Conservation (phyloP, 164 flowering plant genomes). For the Saururus chinensis region DNA sequence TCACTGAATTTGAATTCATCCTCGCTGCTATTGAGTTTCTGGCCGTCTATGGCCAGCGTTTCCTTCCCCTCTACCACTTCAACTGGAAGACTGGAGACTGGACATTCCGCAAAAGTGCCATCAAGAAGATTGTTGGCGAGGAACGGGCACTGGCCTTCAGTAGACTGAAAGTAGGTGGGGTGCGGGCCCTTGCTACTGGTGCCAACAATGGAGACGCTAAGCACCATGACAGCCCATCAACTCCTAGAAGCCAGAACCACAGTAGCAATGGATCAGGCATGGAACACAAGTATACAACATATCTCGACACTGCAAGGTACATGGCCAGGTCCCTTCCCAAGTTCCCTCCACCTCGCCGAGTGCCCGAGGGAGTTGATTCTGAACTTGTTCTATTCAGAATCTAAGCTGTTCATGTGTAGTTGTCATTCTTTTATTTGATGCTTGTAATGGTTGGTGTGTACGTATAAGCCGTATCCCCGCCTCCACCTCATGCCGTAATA, state of each 20-base stretch:
- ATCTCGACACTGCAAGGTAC: constrained; percentile 32
- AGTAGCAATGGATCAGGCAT: background rate
- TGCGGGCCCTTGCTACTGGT: background rate
- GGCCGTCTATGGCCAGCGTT: constrained; percentile 57
- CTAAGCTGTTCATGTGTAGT: constrained; percentile 9
- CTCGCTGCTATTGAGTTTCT: constrained; percentile 60
- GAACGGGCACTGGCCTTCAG: background rate
- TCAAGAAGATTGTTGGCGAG: constrained; percentile 9
- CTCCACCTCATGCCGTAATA: no score
- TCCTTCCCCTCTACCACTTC: constrained; percentile 58
- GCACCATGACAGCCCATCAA: no score
- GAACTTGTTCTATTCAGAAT: constrained; percentile 31
- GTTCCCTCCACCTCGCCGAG: constrained; percentile 29
- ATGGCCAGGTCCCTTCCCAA: constrained; percentile 44
- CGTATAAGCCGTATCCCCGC: no score
- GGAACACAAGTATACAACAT: constrained; percentile 18
- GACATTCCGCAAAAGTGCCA: constrained; percentile 30
- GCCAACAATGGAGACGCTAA: no score
- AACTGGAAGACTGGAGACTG: constrained; percentile 57
- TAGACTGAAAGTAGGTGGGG: background rate
- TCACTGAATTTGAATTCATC: constrained; percentile 62
- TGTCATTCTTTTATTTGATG: no score
- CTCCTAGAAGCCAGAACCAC: no score
- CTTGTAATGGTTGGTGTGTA: no score
- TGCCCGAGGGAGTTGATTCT: constrained; percentile 33